Conservation (phyloP, 495 filamentous ascomycete genomes). For the Corynascus novoguineensis region DNA sequence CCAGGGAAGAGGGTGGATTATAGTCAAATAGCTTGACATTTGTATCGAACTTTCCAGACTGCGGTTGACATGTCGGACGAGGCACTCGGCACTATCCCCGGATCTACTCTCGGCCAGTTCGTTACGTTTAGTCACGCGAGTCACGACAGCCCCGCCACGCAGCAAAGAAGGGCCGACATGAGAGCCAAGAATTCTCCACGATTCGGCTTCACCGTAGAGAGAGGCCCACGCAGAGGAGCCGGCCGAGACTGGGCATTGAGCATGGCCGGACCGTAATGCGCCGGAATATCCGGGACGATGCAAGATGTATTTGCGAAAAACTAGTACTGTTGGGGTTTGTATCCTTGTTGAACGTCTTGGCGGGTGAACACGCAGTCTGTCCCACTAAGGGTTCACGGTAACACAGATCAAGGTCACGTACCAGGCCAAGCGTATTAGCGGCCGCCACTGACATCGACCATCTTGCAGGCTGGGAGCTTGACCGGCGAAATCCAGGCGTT, state of each 20-base stretch:
- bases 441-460: constrained; percentile 9
- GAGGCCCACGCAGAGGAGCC: neutral
- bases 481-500: too few relatives aligned
- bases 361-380: neutral
- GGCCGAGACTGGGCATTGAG: too few relatives aligned
- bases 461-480: too few relatives aligned
- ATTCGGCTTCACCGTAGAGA: neutral
- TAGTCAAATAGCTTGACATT: neutral
- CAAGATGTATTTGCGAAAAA: too few relatives aligned
- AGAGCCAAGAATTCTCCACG: neutral
- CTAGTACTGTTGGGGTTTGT: too few relatives aligned
- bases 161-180: constrained; percentile 10
- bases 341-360: too few relatives aligned
- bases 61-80: neutral
- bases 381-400: neutral
- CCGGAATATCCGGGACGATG: neutral
- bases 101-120: neutral
- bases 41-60: neutral
- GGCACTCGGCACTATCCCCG: neutral
- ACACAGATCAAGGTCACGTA: neutral
- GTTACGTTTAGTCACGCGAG: too few relatives aligned
- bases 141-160: neutral
- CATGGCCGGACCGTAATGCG: too few relatives aligned
- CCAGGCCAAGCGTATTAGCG: neutral
- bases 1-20: too few relatives aligned